Base-by-base conservation (phyloP, 176 grass and related monocot genomes). In the Alloteropsis semialata region DNA sequence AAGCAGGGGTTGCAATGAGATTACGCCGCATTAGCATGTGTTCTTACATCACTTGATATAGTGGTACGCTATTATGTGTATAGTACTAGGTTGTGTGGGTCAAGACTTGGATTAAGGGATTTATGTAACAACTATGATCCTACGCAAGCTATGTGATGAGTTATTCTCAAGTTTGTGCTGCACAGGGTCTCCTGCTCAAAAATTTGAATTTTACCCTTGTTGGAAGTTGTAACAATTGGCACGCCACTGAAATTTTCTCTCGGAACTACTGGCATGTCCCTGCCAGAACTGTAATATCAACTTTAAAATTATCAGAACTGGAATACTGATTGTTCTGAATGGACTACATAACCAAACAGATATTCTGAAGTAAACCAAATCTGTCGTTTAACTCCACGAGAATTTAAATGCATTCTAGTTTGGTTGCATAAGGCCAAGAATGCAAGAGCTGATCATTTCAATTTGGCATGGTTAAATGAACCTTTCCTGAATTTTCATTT, bases 1-100 rank as follows among this genome's bases (percentile, higher is more conserved):
- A 94, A 92, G 84, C 82, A 92, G 75, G 96, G 96, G 76, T 86
- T 78, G 45, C 82, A 83, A 50, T 69, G 76, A 92, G 59, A 68
- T 62, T 41, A 46, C 5, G 16, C 44, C 0, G 48, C 65, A 60
- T 56, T 42, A 59, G 59, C 17, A 10, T 53, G 19, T 53, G 43
- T n/a, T n/a, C n/a, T n/a, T n/a, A n/a, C n/a, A n/a, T n/a, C n/a
- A n/a, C n/a, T n/a, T 45, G 43, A n/a, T 38, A 42, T 43, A 2
- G 37, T 65, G 32, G n/a, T 32, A 48, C 21, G 8, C 39, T 36
- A 48, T 67, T 19, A 34, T 83, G 39, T 83, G 58, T 73, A 86
- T 86, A 86, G 25, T 50, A 41, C 49, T 79, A 72, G 56, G 75
- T 6, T 67, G 56, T 82, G 45, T 73, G 49, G 70, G 82, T 72